phyloP scores from a whole-genome alignment of 352 stramenopile species.

The Phytopythium oedochilum region DNA sequence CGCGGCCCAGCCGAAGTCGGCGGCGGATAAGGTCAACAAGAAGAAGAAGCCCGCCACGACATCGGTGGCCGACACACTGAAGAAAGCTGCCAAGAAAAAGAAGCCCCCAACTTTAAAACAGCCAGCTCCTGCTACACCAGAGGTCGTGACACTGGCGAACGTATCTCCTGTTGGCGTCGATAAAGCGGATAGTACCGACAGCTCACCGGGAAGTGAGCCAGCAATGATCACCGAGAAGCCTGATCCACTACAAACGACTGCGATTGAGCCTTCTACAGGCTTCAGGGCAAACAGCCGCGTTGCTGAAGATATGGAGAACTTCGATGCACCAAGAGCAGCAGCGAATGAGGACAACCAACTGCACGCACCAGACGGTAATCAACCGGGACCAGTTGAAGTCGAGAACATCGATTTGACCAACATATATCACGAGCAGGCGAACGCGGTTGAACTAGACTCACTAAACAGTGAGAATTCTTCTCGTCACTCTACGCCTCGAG shows the following conservation, averaged over 20 bases:
- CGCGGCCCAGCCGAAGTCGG: conserved; percentile 11
- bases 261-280: not conserved
- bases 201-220: not conserved
- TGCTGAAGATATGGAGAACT: no score
- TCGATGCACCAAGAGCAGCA: no score
- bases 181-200: no score
- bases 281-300: no score
- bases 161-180: not conserved
- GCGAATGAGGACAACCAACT: no score
- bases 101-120: conserved; percentile 2
- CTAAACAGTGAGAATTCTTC: not conserved
- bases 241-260: not conserved
- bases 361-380: no score
- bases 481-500: not conserved
- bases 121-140: no score
- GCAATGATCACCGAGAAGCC: not conserved
- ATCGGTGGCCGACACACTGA: not conserved
- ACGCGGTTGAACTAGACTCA: not conserved
- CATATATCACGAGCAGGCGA: not conserved
- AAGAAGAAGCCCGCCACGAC: conserved; percentile 18
- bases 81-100: conserved; percentile 14
- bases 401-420: conserved; percentile 5
- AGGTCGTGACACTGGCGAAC: not conserved
- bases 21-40: conserved; percentile 13
- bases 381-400: not conserved